Evolutionary conservation across 2,329 filamentous ascomycete genomes (phyloP), one percentile per base, ranked within the genome.

Genomic region (Hawksworthiomyces lignivorus): DNA sequence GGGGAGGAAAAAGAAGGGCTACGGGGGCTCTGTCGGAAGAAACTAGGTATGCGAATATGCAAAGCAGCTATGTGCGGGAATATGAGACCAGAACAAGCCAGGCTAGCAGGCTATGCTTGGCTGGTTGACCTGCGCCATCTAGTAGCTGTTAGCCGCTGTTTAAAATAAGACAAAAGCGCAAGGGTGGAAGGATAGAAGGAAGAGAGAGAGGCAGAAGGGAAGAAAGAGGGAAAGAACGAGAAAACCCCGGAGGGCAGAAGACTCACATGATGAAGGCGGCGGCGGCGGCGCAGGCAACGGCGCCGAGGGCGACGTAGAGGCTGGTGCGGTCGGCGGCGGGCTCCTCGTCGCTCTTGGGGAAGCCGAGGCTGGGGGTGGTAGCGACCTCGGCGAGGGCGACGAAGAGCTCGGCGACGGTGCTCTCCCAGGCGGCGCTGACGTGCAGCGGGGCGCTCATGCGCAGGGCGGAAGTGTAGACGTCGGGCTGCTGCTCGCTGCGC

Each of bases 381-480:
- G 90, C 90, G 30, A 87, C 84, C 63, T 97, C 92, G 7, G 92
- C 92, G 43, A 97, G 75, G 27, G 77, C 82, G 19, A 96, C 87
- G 62, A 97, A 98, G 27, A 97, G 75, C 62, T 98, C 92, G 49
- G 84, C 84, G 52, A 97, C 95, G n/a, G n/a, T n/a, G 54, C 86
- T 94, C 55, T 77, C 81, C 92, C 92, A 98, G 7, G 84, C 92
- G 22, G 92, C 88, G 56, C 87, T 95, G 40, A 96, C 92, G 64
- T 98, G 94, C 30, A 97, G 68, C 6, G 92, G 92, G 3, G 89
- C 82, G 42, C 84, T 81, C 85, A 97, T 94, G 58, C 86, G 89
- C 52, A 94, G 68, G 28, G 75, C 73, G 38, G 82, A 79, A 1
- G 89, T 94, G 63, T 96, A 96, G 49, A 88, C 82, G 58, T 98